Conservation (phyloP, 495 filamentous ascomycete species). For the Neurospora tetraspora region DNA sequence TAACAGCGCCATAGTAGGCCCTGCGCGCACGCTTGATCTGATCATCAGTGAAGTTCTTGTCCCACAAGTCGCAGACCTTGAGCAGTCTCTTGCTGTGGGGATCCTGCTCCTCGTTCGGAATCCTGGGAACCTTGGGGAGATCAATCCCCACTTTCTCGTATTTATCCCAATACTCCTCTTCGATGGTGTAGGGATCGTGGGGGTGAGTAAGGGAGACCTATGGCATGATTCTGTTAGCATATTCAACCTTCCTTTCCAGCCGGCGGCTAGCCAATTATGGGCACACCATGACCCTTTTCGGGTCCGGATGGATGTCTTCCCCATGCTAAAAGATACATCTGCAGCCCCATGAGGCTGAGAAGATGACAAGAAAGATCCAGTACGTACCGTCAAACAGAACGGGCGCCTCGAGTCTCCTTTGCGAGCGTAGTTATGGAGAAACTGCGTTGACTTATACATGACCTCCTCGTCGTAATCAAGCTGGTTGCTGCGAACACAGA, state of each 20-base stretch:
- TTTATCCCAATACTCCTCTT: conserved; percentile 76
- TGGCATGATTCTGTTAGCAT: background rate
- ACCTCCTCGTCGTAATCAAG: conserved; percentile 93
- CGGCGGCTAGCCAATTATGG: conserved; percentile 2
- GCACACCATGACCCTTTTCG: background rate
- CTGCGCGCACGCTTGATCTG: conserved; percentile 69
- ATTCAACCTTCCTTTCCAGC: background rate
- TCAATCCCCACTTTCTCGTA: conserved; percentile 83
- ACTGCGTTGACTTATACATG: conserved; percentile 74
- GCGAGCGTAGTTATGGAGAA: conserved; percentile 73
- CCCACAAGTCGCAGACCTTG: conserved; percentile 71
- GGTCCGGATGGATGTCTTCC: background rate
- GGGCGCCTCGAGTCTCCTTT: conserved; percentile 55
- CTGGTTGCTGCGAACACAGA: conserved; percentile 78
- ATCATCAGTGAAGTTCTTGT: conserved; percentile 65
- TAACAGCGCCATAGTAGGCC: conserved; percentile 82
- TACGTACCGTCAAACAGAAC: conserved; percentile 64
- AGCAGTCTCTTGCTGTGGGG: conserved; percentile 70
- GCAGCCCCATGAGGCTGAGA: background rate
- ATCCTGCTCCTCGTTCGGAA: conserved; percentile 70
- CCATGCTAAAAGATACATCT: background rate
- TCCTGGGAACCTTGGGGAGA: conserved; percentile 54
- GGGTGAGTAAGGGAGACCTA: conserved; percentile 80
- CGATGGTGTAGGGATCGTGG: conserved; percentile 86
- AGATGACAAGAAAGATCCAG: background rate